These are phyloP conservation scores for Stylonectria norvegica DNA, from an alignment of 2,329 filamentous ascomycete genomes.

Conservation along the genomic window DNA sequence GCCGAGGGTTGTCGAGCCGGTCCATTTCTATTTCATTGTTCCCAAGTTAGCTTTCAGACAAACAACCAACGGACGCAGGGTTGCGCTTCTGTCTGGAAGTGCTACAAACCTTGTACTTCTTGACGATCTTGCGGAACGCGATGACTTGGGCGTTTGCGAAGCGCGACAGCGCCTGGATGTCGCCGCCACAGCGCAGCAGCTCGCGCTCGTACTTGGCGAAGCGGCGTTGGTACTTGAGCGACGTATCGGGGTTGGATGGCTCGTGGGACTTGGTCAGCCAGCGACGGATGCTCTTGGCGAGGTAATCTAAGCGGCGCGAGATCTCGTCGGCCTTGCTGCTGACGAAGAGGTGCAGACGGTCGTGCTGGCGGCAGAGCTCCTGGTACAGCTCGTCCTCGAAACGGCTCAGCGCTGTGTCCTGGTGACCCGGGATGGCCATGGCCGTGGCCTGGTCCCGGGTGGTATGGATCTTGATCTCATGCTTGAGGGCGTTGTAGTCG, in stretches of 20 bases:
- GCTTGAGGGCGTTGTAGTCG: conserved; percentile 84
- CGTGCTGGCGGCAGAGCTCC: conserved; percentile 71
- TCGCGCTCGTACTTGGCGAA: conserved; percentile 54
- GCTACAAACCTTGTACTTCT: conserved; percentile 70
- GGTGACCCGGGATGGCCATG: conserved; percentile 71
- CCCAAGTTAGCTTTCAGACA: not conserved
- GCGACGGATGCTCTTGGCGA: conserved; percentile 46
- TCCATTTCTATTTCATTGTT: conserved; percentile 64
- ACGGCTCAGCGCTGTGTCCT: conserved; percentile 52
- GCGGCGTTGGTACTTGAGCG: conserved; percentile 48
- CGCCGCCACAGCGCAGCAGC: conserved; percentile 60
- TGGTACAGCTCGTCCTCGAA: conserved; percentile 71
- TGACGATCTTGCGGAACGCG: conserved; percentile 78
- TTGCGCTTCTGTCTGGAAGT: not conserved
- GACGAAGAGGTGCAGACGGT: conserved; percentile 75
- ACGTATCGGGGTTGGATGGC: conserved; percentile 28
- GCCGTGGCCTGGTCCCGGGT: conserved; percentile 66
- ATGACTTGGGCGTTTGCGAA: conserved; percentile 72
- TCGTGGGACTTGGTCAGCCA: conserved; percentile 39
- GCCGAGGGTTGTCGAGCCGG: conserved; percentile 63
- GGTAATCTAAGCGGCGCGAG: conserved; percentile 60
- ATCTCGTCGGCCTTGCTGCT: conserved; percentile 78
- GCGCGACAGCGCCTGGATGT: conserved; percentile 65
- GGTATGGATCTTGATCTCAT: conserved; percentile 78
- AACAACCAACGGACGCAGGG: not conserved